Evolutionary conservation across 208 protist genomes (phyloP).

Genomic region (Acanthamoeba lenticulata): DNA sequence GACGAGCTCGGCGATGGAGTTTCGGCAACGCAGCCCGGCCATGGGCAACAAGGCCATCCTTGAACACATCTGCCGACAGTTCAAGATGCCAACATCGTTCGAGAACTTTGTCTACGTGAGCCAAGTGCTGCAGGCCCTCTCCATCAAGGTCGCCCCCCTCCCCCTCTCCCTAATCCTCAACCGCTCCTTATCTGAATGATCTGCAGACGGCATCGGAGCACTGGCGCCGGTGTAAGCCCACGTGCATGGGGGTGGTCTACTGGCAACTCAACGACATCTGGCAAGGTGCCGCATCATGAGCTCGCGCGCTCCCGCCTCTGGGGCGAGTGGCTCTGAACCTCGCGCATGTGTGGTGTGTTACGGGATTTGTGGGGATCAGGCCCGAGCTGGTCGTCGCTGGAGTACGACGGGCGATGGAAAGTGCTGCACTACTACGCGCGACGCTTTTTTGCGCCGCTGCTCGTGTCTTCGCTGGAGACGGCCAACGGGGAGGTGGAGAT

Average conservation of each 20-base stretch:
- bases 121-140: conserved; percentile 79
- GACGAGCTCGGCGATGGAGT: conserved; percentile 72
- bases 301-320: no score
- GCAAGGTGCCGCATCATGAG: conserved; percentile 76
- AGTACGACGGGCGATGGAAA: conserved; percentile 82
- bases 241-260: conserved; percentile 86
- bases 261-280: conserved; percentile 89
- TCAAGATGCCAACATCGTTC: conserved; percentile 72
- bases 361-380: neutral
- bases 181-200: neutral
- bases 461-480: conserved; percentile 63
- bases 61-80: conserved; percentile 76
- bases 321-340: neutral
- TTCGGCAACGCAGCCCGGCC: conserved; percentile 69
- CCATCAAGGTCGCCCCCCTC: conserved; percentile 69
- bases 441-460: conserved; percentile 71
- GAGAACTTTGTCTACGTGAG: conserved; percentile 71
- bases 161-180: neutral
- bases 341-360: neutral
- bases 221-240: conserved; percentile 77
- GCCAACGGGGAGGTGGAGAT: neutral
- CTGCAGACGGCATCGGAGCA: conserved; percentile 75
- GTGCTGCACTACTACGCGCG: conserved; percentile 78
- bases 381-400: conserved; percentile 78
- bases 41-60: conserved; percentile 75